A percentile compares a stretch with the other conserved stretches of the same genome.
Conservation (phyloP, 176 grass and related monocot genomes). For the Hyparrhenia diplandra region DNA sequence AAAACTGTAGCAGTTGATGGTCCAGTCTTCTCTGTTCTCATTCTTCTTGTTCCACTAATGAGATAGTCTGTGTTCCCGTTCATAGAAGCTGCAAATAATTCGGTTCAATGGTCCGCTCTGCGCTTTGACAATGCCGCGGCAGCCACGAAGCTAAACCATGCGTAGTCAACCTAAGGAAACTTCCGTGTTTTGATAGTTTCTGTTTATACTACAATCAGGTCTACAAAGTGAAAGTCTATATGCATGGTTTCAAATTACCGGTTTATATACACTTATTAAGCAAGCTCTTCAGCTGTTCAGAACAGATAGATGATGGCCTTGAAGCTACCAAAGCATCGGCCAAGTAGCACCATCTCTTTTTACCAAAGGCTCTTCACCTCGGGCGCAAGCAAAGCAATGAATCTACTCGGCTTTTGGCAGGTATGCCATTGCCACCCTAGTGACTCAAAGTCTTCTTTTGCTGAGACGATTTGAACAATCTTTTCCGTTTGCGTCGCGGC, state of each 20-base stretch:
- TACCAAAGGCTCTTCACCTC: neutral
- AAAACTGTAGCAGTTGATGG: neutral
- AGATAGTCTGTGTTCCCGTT: neutral
- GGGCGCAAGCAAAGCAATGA: neutral
- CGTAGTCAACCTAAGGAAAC: neutral
- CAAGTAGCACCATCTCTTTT: neutral
- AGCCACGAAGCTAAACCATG: slow-evolving; percentile 8
- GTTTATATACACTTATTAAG: neutral
- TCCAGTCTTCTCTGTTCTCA: slow-evolving; percentile 1
- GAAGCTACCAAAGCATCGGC: neutral
- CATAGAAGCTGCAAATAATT: neutral
- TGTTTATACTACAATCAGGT: neutral
- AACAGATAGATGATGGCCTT: neutral
- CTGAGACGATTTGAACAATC: neutral
- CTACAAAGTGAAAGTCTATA: neutral
- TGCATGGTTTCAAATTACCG: neutral
- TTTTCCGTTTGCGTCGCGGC: neutral
- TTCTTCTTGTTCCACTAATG: neutral
- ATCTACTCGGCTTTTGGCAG: neutral
- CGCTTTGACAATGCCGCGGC: neutral
- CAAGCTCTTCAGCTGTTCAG: neutral
- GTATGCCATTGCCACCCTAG: neutral
- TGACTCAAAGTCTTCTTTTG: neutral
- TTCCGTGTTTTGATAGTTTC: neutral
- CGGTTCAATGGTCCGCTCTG: neutral